Base-by-base conservation (phyloP, 2,329 filamentous ascomycete genomes). In the Sclerotinia glacialis region DNA sequence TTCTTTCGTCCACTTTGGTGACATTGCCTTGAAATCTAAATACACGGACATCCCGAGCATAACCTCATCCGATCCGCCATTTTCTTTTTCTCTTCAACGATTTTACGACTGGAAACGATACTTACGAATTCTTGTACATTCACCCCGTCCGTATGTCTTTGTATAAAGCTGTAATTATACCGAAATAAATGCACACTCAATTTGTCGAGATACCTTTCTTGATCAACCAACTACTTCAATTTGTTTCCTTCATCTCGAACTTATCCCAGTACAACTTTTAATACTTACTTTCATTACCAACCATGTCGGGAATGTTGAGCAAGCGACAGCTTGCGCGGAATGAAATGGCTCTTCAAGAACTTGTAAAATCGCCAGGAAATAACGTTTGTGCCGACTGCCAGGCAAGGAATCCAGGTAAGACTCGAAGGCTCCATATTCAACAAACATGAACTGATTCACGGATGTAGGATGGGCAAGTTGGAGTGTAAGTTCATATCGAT, bases 271-370 rank as follows among this genome's bases (percentile, higher is more conserved):
- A 50, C 31, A 37, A 21, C 11, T 55, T 66, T 68, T 68, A 65
- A 37, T 49, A 37, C 56, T 67, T 46, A 65, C 46, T 60, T 65
- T 56, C 42, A 67, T 68, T 60, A 40, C 63, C 55, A 26, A 66
- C 50, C 42, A 95, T 93, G 91, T 85, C 91, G 66, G 84, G 85
- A 65, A 83, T 87, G 54, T 83, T 96, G 78, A 97, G 89, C 83
- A 99, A 98, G 85, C 92, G 95, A 80, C 92, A 97, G 82, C 94
- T 97, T 84, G 92, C 91, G 83, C 93, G 95, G 80, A 97, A 99
- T 79, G 95, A 99, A 82, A 92, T 92, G 77, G 83, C 87, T 66
- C 83, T 99, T 72, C 92, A 97, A 76, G 94, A 98, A 58, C 86
- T 99, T 70, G 89, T 98, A 72, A 90, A 90, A 72, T 83, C 96